A percentile compares a stretch with the other conserved stretches of the same genome.
Evolutionary conservation across 192 early-diverging fungal species (phyloP).

Genomic region (Entophlyctis luteolus): DNA sequence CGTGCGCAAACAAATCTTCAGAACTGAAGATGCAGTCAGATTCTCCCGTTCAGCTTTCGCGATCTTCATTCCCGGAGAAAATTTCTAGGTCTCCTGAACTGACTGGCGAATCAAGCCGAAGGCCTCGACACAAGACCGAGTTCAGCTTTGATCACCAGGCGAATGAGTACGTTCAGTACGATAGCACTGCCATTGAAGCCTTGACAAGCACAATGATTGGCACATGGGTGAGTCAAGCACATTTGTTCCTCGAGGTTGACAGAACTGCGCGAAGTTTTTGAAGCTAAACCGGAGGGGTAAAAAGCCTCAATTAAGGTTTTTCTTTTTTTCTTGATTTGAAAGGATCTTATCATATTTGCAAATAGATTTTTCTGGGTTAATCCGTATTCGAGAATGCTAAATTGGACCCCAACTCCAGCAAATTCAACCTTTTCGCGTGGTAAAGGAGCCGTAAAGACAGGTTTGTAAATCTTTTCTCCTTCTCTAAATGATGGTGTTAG

Average conservation of each 20-base stretch:
- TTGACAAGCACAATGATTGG: slow-evolving; percentile 45
- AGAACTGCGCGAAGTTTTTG: too few relatives aligned
- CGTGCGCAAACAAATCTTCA: too few relatives aligned
- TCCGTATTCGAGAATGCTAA: slow-evolving; percentile 42
- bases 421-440: slow-evolving; percentile 29
- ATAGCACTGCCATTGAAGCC: slow-evolving; percentile 26
- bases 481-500: not conserved
- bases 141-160: slow-evolving; percentile 18
- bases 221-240: slow-evolving; percentile 29
- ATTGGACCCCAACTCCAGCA: slow-evolving; percentile 38
- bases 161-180: slow-evolving; percentile 20
- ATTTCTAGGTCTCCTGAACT: not conserved
- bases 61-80: not conserved
- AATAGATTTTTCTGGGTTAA: slow-evolving; percentile 51
- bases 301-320: too few relatives aligned
- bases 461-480: slow-evolving; percentile 13
- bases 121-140: not conserved
- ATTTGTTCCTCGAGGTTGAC: too few relatives aligned
- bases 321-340: not conserved
- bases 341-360: not conserved
- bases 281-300: too few relatives aligned
- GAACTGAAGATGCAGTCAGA: too few relatives aligned
- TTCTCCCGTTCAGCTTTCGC: too few relatives aligned
- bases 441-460: slow-evolving; percentile 32
- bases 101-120: not conserved